A percentile compares a stretch with the other conserved stretches of the same genome.
Conservation (phyloP, 129 eudicot species). For the Chrysanthemum seticuspe region DNA sequence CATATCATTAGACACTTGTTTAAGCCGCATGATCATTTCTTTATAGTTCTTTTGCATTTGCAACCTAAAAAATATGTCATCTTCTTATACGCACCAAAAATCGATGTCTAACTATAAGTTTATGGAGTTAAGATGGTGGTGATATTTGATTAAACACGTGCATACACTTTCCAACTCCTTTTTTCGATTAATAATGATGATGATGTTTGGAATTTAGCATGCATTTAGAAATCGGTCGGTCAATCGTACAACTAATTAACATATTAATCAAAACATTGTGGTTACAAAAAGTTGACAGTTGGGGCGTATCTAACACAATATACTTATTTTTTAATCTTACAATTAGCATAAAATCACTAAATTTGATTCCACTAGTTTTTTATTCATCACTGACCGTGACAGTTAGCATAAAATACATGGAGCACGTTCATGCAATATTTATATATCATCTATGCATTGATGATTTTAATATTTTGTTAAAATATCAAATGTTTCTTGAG, state of each 20-base stretch:
- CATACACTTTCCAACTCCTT: neutral
- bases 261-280: no score
- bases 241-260: neutral
- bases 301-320: conserved; percentile 20
- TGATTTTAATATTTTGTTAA: no score
- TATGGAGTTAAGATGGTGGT: neutral
- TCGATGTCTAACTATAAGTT: no score
- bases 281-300: neutral
- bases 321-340: neutral
- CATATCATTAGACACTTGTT: no score
- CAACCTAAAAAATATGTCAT: no score
- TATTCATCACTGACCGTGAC: conserved; percentile 11
- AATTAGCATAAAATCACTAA: conserved; percentile 12
- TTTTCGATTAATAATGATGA: neutral
- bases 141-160: neutral
- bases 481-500: no score
- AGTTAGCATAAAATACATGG: conserved; percentile 9
- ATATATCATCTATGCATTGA: no score
- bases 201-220: neutral
- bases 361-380: conserved; percentile 10
- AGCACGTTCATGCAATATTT: conserved; percentile 16
- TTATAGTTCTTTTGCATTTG: no score
- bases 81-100: no score
- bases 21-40: no score
- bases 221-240: conserved; percentile 1